Evolutionary conservation across 352 stramenopile species (phyloP).

Genomic region (Ophiocytium majus): DNA sequence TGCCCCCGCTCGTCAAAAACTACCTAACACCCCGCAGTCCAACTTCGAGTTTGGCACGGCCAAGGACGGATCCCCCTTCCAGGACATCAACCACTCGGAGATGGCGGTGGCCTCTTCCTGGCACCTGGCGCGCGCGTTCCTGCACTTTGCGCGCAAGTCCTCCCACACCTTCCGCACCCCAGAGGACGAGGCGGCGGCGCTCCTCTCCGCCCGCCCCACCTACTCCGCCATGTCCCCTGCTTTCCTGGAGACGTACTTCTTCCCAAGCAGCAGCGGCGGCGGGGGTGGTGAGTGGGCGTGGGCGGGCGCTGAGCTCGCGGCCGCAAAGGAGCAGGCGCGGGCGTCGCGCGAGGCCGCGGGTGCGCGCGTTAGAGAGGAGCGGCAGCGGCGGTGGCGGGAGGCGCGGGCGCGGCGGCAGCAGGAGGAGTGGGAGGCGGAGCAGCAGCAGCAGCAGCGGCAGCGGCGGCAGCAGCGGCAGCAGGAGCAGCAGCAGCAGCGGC

Average conservation of each 20-base stretch:
- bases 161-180: neutral
- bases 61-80: slow-evolving; percentile 16
- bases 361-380: too few species aligned
- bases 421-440: too few species aligned
- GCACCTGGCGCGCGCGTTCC: slow-evolving; percentile 13
- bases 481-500: neutral
- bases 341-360: too few species aligned
- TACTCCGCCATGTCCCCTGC: neutral
- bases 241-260: slow-evolving; percentile 26
- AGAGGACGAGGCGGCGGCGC: neutral
- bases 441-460: too few species aligned
- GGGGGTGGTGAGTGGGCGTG: neutral
- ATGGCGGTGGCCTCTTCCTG: slow-evolving; percentile 18
- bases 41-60: slow-evolving; percentile 5
- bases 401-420: too few species aligned
- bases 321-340: too few species aligned
- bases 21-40: slow-evolving; percentile 2
- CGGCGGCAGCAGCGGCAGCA: too few species aligned
- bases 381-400: too few species aligned
- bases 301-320: too few species aligned
- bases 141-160: slow-evolving; percentile 28
- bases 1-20: too few species aligned
- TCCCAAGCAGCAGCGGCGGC: neutral
- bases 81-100: slow-evolving; percentile 49
- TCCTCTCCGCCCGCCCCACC: neutral